Evolutionary conservation across 2,329 filamentous ascomycete species (phyloP), one percentile per base, ranked within the genome.

Genomic region (Aspergillus pseudoglaucus): DNA sequence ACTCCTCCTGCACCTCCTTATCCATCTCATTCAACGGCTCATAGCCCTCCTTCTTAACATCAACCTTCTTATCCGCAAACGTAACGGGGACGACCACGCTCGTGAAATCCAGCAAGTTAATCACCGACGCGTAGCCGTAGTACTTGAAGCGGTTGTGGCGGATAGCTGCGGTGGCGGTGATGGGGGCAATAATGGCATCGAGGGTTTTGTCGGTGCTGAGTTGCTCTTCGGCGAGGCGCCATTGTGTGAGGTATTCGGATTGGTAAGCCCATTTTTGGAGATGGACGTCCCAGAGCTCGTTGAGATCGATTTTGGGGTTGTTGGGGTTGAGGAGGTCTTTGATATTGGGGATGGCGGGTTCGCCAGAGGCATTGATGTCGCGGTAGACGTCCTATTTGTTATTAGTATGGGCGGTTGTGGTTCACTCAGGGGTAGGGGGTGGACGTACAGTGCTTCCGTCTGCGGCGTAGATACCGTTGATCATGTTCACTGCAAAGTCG

Each of bases 11-110:
- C 20, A 73, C 72, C 27, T 59, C 55, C 46, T 56, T 59, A 52
- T 79, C 76, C 3, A 64, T 39, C 0, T 69, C 67, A 49, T 62
- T 72, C 20, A 69, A 23, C 3, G 40, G n/a, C 25, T 17, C n/a
- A 41, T 40, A 15, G n/a, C 33, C 37, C 35, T 42, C n/a, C 12
- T 46, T 42, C n/a, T 44, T 18, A 14, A 17, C 39, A 32, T 40
- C 44, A 25, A 22, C 6, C 7, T 35, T 35, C 22, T 42, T 33
- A 9, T 47, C 47, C 12, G 32, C 25, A 27, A 46, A 40, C 22
- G 38, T 33, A 2, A 76, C 69, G 0, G 74, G 74, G 5, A 76
- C 64, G 1, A 71, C 71, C 9, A 71, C 68, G 40, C 65, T 70
- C 2, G 71, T 70, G 33, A 66, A 68, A 41, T 74, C 70, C 1